Conservation (phyloP, 352 stramenopile genomes). For the Globisporangium solare region DNA sequence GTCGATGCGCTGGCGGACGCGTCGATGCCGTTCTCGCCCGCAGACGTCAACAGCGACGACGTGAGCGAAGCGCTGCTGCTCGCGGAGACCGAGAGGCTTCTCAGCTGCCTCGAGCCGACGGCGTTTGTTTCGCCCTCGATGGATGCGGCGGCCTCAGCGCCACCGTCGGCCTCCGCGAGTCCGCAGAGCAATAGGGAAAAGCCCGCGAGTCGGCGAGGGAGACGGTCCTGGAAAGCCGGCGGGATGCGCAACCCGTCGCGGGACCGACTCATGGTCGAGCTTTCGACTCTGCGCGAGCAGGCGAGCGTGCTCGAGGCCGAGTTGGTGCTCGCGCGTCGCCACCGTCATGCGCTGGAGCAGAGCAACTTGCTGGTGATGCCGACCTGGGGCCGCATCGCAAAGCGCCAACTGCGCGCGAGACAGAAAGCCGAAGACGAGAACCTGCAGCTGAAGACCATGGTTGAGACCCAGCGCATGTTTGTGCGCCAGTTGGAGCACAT, state of each 20-base stretch:
- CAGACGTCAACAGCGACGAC: not conserved
- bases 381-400: slow-evolving; percentile 10
- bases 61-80: slow-evolving; percentile 11
- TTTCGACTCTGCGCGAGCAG: slow-evolving; percentile 4
- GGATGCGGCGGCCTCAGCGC: not conserved
- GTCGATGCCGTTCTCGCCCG: not conserved
- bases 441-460: not conserved
- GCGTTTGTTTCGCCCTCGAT: slow-evolving; percentile 2
- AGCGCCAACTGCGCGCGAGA: slow-evolving; percentile 9
- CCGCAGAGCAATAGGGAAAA: too few relatives aligned
- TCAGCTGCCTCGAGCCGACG: slow-evolving; percentile 9
- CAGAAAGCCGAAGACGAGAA: slow-evolving; percentile 8
- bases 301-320: slow-evolving; percentile 7
- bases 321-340: slow-evolving; percentile 4
- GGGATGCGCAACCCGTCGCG: slow-evolving; percentile 9
- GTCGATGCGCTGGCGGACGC: not conserved
- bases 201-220: not conserved
- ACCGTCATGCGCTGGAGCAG: not conserved
- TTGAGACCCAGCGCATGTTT: slow-evolving; percentile 8
- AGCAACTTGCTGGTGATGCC: slow-evolving; percentile 9
- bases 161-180: not conserved
- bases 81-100: slow-evolving; percentile 10
- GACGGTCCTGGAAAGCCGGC: not conserved
- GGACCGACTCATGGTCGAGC: slow-evolving; percentile 12
- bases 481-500: slow-evolving; percentile 7